phyloP scores from a whole-genome alignment of 257 asterid genomes.

The Paraleonurus japonicus region DNA sequence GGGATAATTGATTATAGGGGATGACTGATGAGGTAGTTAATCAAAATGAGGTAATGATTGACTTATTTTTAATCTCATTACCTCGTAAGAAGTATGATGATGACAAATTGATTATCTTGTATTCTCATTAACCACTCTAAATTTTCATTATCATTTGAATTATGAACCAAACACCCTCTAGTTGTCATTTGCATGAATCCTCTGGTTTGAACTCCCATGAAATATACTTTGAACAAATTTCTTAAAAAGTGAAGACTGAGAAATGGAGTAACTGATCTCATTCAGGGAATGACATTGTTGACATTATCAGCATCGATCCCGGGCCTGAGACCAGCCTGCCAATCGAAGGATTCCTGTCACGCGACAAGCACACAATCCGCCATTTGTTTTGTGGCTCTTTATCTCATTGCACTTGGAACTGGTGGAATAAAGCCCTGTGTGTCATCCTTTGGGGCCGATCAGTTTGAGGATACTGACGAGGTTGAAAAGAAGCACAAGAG shows the following conservation, averaged over 20 bases:
- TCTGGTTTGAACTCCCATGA: no score
- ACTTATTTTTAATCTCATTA: no score
- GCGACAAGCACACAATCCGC: constrained; percentile 48
- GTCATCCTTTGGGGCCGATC: constrained; percentile 35
- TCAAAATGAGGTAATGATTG: no score
- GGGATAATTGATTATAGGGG: no score
- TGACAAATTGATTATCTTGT: no score
- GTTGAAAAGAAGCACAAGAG: constrained; percentile 36
- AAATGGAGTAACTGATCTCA: neutral
- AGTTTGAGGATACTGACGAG: constrained; percentile 31
- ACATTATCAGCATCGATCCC: constrained; percentile 34
- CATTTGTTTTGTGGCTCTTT: constrained; percentile 53
- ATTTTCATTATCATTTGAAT: no score
- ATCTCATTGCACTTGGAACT: constrained; percentile 69
- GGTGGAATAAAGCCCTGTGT: constrained; percentile 73
- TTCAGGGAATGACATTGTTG: constrained; percentile 35
- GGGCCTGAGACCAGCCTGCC: constrained; percentile 34
- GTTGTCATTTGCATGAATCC: no score
- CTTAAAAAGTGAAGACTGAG: neutral
- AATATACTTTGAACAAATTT: neutral
- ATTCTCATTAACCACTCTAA: no score
- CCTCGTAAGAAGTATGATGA: no score
- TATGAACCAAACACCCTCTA: no score
- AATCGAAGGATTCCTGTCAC: constrained; percentile 33
- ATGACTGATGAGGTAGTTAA: no score